Conservation (phyloP, 306 rosid species). For the Canavalia gladiata region DNA sequence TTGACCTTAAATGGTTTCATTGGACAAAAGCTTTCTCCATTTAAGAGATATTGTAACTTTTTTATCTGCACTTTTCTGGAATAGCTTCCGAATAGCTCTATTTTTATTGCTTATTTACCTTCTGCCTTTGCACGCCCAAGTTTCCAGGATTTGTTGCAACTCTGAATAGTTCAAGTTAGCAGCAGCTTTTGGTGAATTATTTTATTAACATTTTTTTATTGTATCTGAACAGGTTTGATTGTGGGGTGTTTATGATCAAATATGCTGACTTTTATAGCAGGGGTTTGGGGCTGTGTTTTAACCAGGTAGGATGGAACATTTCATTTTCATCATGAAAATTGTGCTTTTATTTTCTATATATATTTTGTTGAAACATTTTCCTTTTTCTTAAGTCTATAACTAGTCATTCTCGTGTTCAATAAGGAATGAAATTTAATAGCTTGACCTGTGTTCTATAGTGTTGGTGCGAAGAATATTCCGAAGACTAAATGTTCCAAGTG, state of each 20-base stretch:
- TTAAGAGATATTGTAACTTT: conserved; percentile 32
- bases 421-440: conserved; percentile 29
- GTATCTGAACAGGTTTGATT: conserved; percentile 74
- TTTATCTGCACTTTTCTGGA: conserved; percentile 8
- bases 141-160: conserved; percentile 11
- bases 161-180: conserved; percentile 11
- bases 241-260: conserved; percentile 95
- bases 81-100: conserved; percentile 7
- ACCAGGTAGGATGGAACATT: conserved; percentile 72
- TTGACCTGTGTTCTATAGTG: background rate
- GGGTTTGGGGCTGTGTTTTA: conserved; percentile 82
- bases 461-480: conserved; percentile 4
- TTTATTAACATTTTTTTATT: conserved; percentile 34
- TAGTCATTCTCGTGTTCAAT: conserved; percentile 4
- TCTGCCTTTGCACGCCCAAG: background rate
- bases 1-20: conserved; percentile 27
- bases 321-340: conserved; percentile 20
- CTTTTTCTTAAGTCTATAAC: conserved; percentile 6
- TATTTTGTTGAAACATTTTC: conserved; percentile 8
- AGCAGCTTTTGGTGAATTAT: conserved; percentile 19
- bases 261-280: conserved; percentile 97
- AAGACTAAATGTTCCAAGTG: conserved; percentile 7
- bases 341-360: conserved; percentile 5
- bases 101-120: conserved; percentile 22
- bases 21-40: conserved; percentile 22